Base-by-base conservation (phyloP, 176 grass and related monocot genomes). In the Pontederia paniculata region DNA sequence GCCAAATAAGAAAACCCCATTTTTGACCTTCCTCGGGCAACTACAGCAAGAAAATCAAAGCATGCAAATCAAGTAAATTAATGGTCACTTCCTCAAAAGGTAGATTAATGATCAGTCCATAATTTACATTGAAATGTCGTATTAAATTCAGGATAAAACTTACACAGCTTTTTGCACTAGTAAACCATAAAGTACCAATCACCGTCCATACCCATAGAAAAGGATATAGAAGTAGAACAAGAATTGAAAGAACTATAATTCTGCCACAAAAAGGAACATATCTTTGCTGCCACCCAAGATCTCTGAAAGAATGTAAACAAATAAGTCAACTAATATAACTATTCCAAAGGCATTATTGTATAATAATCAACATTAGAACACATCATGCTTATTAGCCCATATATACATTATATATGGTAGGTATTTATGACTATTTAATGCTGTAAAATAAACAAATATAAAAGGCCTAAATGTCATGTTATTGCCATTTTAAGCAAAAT, bases 1-100 rank as follows among this genome's bases (percentile, higher is more conserved):
- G 60, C 87, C 94, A 98, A 80, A 98, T 98, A 28, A 98, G 76
- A 78, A 98, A 98, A 42, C 83, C 94, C 94, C 94, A 98, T 70
- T 98, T 98, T 65, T 91, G 94, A 42, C 87, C 94, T 93, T 98
- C 83, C 52, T 88, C 87, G 2, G 94, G 87, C 63, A 98, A 68
- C 94, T 98, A 69, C 28, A 75, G 18, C 17, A 47, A 66, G 43
- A 44, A 63, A 71, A 75, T 10, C 65, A 43, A 15, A 4, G 9
- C 54, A 56, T 20, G 66, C 11, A 66, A 62, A 44, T 2, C 70
- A 18, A 2, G 28, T 37, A 37, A 5, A 37, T 37, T 37, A 37
- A 37, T 6, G 28, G 7, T 2, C 28, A 37, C n/a, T n/a, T n/a
- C n/a, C n/a, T n/a, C n/a, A n/a, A n/a, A n/a, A n/a, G n/a, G n/a